phyloP scores from a whole-genome alignment of 352 stramenopile genomes.

The Globisporangium recalcitrans region DNA sequence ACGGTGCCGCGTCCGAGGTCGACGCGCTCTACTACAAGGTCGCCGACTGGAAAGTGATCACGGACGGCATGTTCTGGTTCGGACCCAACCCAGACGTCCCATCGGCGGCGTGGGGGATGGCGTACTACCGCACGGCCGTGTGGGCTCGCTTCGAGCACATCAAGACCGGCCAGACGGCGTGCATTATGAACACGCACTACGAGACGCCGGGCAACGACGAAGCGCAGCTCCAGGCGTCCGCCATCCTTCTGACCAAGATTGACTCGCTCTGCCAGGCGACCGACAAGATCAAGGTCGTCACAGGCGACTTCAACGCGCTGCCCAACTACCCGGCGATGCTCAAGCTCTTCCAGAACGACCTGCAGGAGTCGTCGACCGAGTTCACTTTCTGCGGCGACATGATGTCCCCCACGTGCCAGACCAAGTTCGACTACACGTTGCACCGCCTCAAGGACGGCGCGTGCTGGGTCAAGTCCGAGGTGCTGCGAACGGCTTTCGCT shows the following conservation, averaged over 20 bases:
- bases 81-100: slow-evolving; percentile 45
- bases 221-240: slow-evolving; percentile 57
- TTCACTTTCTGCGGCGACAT: slow-evolving; percentile 69
- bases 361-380: slow-evolving; percentile 45
- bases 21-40: slow-evolving; percentile 64
- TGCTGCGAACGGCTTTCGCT: slow-evolving; percentile 54
- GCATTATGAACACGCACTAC: slow-evolving; percentile 80
- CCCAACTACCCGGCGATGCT: slow-evolving; percentile 62
- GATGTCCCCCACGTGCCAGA: slow-evolving; percentile 43
- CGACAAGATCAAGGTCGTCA: slow-evolving; percentile 62
- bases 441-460: slow-evolving; percentile 35
- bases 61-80: slow-evolving; percentile 60
- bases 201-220: slow-evolving; percentile 74
- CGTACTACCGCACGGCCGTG: slow-evolving; percentile 65
- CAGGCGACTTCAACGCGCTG: slow-evolving; percentile 70
- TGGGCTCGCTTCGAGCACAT: slow-evolving; percentile 74
- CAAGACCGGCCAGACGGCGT: slow-evolving; percentile 52
- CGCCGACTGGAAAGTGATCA: slow-evolving; percentile 50
- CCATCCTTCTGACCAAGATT: slow-evolving; percentile 57
- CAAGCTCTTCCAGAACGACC: slow-evolving; percentile 41
- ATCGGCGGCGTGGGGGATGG: slow-evolving; percentile 56
- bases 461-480: slow-evolving; percentile 49
- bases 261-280: slow-evolving; percentile 39
- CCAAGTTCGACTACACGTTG: slow-evolving; percentile 73
- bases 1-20: slow-evolving; percentile 47